phyloP scores from a whole-genome alignment of 164 flowering plant species.

The Cinnamomum micranthum region DNA sequence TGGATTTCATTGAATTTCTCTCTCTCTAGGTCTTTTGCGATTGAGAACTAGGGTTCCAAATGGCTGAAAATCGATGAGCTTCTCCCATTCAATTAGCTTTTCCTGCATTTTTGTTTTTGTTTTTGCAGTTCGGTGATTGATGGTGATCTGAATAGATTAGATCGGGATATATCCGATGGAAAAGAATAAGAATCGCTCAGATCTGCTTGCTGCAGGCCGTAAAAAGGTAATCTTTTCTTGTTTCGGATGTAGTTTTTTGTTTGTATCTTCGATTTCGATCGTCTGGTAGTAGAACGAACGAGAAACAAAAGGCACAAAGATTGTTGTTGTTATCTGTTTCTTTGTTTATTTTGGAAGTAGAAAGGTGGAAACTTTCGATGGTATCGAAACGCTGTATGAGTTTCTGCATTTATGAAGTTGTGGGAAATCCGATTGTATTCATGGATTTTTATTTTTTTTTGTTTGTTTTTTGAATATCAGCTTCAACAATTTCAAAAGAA shows the following conservation, averaged over 20 bases:
- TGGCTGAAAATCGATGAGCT: too few species aligned
- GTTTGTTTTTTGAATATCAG: slow-evolving; percentile 31
- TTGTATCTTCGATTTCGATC: background rate
- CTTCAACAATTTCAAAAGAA: slow-evolving; percentile 87
- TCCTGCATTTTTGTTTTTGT: background rate
- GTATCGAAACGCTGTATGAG: background rate
- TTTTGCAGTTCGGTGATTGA: background rate
- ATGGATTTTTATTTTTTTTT: slow-evolving; percentile 1
- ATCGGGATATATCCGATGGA: slow-evolving; percentile 45
- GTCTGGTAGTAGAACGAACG: background rate
- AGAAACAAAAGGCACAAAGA: background rate
- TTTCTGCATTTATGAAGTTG: background rate
- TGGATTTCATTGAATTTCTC: too few species aligned
- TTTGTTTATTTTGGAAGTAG: background rate
- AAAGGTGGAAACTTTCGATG: background rate
- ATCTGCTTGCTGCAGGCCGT: slow-evolving; percentile 86
- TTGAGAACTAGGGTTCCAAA: too few species aligned
- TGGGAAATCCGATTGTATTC: background rate
- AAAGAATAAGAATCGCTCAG: slow-evolving; percentile 68
- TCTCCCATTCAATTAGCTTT: background rate
- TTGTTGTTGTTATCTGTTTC: background rate
- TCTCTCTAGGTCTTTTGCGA: too few species aligned
- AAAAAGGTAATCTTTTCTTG: slow-evolving; percentile 50
- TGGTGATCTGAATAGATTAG: background rate
- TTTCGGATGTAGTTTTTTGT: too few species aligned